Base-by-base conservation (phyloP, 108 stramenopile genomes). In the Fistulifera pelliculosa region DNA sequence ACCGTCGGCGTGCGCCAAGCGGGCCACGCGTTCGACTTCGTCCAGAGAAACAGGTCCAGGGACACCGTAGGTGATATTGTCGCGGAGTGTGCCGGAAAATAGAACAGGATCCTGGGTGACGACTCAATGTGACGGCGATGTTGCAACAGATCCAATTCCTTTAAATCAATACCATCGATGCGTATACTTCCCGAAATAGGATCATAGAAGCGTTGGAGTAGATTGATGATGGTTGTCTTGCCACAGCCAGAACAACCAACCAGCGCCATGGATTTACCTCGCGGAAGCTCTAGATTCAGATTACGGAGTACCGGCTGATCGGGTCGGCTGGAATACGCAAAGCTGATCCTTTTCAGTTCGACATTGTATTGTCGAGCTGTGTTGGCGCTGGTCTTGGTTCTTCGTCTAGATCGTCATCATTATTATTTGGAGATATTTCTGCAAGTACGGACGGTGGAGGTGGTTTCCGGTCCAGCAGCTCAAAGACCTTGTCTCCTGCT, bases 151-250 rank as follows among this genome's bases (percentile, higher is more conserved):
- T 94, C 76, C 61, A 94, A 58, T 17, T 61, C 41, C 27, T 57
- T 61, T 14, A 98, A 66, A 65, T 98, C 81, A 4, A 45, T 31
- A 10, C 89, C 92, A 57, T 97, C 85, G 22, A 98, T 66, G 24
- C 57, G 52, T 15, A 99, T 76, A 4, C 40, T 38, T 5, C 98
- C 98, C 24, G 54, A 59, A n/a, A 55, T 63, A 0, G 90, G 83
- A 64, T 98, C 96, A 56, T 98, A 99, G 42, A 95, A 85, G 43
- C 99, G 68, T 62, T 94, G 79, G 14, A 99, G 40, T 10, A 99
- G 74, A 27, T 76, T 74, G 23, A 97, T 77, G 25, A 96, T 40
- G 3, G 62, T 27, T 25, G 58, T 51, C 59, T 58, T 96, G 23
- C 94, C 94, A 21, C 77, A 82, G 6, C 99, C 99, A 47, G 69